Evolutionary conservation across 768 basidiomycete genomes (phyloP).

Genomic region (Mycena rosella): DNA sequence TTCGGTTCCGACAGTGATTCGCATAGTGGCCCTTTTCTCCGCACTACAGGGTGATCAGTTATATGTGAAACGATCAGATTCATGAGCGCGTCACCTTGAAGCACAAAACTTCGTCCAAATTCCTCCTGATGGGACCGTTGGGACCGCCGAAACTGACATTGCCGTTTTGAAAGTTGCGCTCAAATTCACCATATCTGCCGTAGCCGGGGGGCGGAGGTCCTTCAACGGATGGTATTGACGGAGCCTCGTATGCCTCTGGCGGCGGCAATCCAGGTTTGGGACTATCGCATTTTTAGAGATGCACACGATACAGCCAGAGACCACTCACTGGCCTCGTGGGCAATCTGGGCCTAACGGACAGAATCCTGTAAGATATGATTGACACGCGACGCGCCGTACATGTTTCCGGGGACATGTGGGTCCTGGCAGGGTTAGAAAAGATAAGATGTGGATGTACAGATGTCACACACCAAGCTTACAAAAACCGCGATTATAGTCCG

Average conservation of each 20-base stretch:
- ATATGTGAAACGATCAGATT: constrained; percentile 5
- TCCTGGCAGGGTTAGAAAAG: constrained; percentile 58
- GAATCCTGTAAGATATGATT: constrained; percentile 91
- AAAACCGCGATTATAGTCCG: constrained; percentile 96
- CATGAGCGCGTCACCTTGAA: constrained; percentile 71
- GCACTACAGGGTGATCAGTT: constrained; percentile 62
- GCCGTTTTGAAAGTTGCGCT: constrained; percentile 61
- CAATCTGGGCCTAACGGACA: constrained; percentile 94
- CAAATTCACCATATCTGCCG: constrained; percentile 85
- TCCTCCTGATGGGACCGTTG: constrained; percentile 66
- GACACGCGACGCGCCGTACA: constrained; percentile 91
- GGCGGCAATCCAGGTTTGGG: constrained; percentile 83
- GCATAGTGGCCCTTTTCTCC: constrained; percentile 96
- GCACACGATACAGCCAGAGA: constrained; percentile 16
- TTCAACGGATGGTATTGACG: constrained; percentile 80
- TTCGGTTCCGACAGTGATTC: constrained; percentile 91
- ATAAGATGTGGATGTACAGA: constrained; percentile 8
- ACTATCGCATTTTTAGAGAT: constrained; percentile 54
- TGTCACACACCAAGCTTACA: constrained; percentile 86
- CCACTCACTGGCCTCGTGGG: constrained; percentile 86
- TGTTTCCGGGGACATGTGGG: constrained; percentile 93
- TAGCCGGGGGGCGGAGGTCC: constrained; percentile 93
- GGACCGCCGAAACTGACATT: constrained; percentile 42
- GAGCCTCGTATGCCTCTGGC: constrained; percentile 81
- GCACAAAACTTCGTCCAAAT: constrained; percentile 87